phyloP scores from a whole-genome alignment of 805 yeast species.

The Yamadazyma philogaea region DNA sequence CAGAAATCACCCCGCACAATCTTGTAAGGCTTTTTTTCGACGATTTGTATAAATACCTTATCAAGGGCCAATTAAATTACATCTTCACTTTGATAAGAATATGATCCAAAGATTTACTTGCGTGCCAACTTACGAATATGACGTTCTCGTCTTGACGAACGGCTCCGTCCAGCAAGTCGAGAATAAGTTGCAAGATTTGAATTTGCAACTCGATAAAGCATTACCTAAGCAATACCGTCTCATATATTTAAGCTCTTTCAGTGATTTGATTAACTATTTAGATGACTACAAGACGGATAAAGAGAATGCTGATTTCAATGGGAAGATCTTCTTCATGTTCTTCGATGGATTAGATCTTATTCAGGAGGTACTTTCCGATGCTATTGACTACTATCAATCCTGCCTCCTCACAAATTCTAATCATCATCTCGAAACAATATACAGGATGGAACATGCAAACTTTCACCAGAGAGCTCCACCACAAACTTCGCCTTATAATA shows the following conservation, averaged over 20 bases:
- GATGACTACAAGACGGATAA: slow-evolving; percentile 19
- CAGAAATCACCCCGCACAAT: slow-evolving; percentile 1
- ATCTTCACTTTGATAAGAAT: slow-evolving; percentile 10
- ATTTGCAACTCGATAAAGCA: slow-evolving; percentile 16
- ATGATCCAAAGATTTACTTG: slow-evolving; percentile 38
- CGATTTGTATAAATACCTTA: slow-evolving; percentile 12
- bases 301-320: slow-evolving; percentile 18
- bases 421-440: slow-evolving; percentile 4
- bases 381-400: slow-evolving; percentile 26
- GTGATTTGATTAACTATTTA: slow-evolving; percentile 19
- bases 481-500: slow-evolving; percentile 4
- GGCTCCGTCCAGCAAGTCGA: slow-evolving; percentile 32
- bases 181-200: slow-evolving; percentile 22
- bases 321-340: slow-evolving; percentile 36
- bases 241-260: slow-evolving; percentile 12
- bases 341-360: slow-evolving; percentile 33
- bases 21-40: slow-evolving; percentile 1
- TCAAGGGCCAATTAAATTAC: slow-evolving; percentile 17
- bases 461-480: not conserved
- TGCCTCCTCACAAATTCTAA: slow-evolving; percentile 8
- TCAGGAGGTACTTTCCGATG: slow-evolving; percentile 28
- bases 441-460: slow-evolving; percentile 5
- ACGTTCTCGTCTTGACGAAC: slow-evolving; percentile 34
- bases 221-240: slow-evolving; percentile 12
- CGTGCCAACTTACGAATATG: slow-evolving; percentile 29